Evolutionary conservation across 192 early-diverging fungal genomes (phyloP).

Genomic region (Umbelopsis sp.): DNA sequence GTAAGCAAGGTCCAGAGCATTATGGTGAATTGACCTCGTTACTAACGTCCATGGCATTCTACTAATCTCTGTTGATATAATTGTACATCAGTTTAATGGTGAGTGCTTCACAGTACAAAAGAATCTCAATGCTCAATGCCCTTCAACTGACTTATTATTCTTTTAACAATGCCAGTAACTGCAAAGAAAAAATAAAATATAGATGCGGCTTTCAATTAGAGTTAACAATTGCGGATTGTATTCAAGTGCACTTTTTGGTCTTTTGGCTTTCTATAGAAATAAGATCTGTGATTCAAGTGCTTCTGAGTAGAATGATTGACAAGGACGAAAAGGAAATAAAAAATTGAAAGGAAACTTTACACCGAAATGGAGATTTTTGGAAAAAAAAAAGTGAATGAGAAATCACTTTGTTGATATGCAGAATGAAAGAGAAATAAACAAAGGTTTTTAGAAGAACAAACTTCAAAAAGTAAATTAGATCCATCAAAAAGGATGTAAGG

Average conservation of each 20-base stretch:
- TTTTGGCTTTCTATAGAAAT: background rate
- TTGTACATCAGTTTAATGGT: background rate
- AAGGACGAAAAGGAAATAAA: no score
- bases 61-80: background rate
- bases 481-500: conserved; percentile 5
- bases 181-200: conserved; percentile 16
- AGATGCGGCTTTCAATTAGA: background rate
- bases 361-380: conserved; percentile 12
- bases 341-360: background rate
- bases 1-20: background rate
- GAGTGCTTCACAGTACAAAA: background rate
- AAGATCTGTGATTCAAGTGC: background rate
- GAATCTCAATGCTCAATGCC: background rate
- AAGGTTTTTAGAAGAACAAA: background rate
- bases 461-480: background rate
- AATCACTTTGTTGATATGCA: conserved; percentile 4
- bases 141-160: background rate
- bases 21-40: no score
- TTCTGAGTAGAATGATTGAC: background rate
- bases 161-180: background rate
- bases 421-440: background rate
- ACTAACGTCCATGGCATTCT: no score
- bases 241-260: conserved; percentile 6
- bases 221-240: conserved; percentile 1
- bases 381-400: conserved; percentile 1